phyloP scores from a whole-genome alignment of 176 grass and related monocot genomes.

The Carex littledalei region DNA sequence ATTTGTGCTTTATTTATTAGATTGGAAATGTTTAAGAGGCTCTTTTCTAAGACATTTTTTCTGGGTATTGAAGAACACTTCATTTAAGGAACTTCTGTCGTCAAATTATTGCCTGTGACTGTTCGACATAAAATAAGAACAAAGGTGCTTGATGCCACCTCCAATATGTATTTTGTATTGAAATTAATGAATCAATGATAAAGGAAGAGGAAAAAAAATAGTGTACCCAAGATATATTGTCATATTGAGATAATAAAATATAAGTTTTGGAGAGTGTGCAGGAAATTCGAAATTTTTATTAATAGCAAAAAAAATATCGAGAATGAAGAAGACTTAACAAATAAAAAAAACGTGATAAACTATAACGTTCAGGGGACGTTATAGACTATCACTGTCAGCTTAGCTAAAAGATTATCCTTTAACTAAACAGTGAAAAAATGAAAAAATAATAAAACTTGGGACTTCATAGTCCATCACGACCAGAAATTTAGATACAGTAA shows the following conservation, averaged over 20 bases:
- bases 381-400: too few relatives aligned
- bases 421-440: too few relatives aligned
- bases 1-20: constrained; percentile 12
- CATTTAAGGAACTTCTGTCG: background rate
- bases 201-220: background rate
- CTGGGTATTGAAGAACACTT: background rate
- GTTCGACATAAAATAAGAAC: constrained; percentile 28
- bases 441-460: too few relatives aligned
- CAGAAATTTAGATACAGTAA: too few relatives aligned
- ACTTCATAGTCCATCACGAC: too few relatives aligned
- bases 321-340: too few relatives aligned
- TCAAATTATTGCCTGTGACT: constrained; percentile 33
- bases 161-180: background rate
- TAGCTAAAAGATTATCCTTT: too few relatives aligned
- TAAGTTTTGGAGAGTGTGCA: background rate
- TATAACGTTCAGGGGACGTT: too few relatives aligned
- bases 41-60: background rate
- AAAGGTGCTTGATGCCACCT: background rate
- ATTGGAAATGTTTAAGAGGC: background rate
- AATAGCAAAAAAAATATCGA: too few relatives aligned
- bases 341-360: too few relatives aligned
- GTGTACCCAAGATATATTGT: too few relatives aligned
- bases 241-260: background rate
- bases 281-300: too few relatives aligned
- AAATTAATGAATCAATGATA: background rate